Percentiles rank a stretch among this genome's conserved stretches.
phyloP scores from a whole-genome alignment of 768 basidiomycete genomes.

The Naganishia friedmannii region DNA sequence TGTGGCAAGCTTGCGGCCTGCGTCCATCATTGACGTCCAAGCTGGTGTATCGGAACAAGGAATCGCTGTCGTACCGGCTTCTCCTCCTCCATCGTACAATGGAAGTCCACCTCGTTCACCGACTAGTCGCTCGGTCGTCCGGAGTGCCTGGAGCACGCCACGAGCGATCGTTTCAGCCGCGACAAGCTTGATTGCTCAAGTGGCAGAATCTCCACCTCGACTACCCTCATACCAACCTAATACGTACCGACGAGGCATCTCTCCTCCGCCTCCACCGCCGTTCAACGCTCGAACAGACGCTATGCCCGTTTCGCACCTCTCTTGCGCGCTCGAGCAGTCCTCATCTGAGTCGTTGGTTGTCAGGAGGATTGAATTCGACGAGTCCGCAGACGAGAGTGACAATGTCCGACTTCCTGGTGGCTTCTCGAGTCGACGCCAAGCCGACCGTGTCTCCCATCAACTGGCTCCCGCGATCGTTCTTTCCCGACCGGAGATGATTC shows the following conservation, averaged over 20 bases:
- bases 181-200: background rate
- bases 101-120: background rate
- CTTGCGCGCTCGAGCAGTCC: background rate
- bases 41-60: too few relatives aligned
- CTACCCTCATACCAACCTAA: slow-evolving; percentile 13
- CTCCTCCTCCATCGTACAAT: slow-evolving; percentile 12
- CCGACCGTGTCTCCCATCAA: background rate
- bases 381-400: background rate
- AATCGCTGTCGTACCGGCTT: background rate
- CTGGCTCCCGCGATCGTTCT: background rate
- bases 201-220: background rate
- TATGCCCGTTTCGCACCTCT: background rate
- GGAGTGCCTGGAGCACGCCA: background rate
- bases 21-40: background rate
- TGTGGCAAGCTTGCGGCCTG: background rate
- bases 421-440: background rate
- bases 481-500: background rate
- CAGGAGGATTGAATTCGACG: background rate
- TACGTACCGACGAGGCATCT: slow-evolving; percentile 16
- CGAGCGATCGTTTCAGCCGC: background rate
- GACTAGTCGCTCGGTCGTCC: background rate
- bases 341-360: background rate
- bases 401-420: background rate
- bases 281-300: slow-evolving; percentile 23
- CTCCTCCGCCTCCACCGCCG: slow-evolving; percentile 15